Evolutionary conservation across 176 grass and related monocot species (phyloP).

Genomic region (Oryza glumipatula): DNA sequence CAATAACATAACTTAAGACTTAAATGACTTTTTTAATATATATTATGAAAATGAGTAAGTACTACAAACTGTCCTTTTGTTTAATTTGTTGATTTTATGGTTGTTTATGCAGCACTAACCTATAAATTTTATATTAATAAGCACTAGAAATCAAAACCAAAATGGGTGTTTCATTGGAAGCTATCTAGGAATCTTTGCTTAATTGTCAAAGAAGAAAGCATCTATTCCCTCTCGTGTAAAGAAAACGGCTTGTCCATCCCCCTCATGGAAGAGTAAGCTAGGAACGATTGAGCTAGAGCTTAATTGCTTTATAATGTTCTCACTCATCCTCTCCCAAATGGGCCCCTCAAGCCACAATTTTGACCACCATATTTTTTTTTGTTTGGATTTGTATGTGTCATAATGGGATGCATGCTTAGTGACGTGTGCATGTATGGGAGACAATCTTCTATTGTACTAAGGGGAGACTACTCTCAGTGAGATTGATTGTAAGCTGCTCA

Average conservation of each 20-base stretch:
- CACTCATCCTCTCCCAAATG: slow-evolving; percentile 43
- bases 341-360: slow-evolving; percentile 28
- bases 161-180: slow-evolving; percentile 34
- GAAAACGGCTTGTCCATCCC: slow-evolving; percentile 41
- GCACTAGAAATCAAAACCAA: not conserved
- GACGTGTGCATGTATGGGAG: slow-evolving; percentile 38
- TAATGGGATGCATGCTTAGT: slow-evolving; percentile 11
- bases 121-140: not conserved
- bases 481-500: not conserved
- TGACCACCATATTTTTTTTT: slow-evolving; percentile 37
- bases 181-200: slow-evolving; percentile 51
- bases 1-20: no score
- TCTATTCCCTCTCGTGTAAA: slow-evolving; percentile 69
- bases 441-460: slow-evolving; percentile 59
- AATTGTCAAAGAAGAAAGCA: slow-evolving; percentile 82
- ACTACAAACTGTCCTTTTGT: not conserved
- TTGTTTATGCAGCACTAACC: not conserved
- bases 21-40: not conserved
- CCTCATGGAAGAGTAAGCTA: slow-evolving; percentile 4
- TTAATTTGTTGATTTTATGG: not conserved
- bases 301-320: slow-evolving; percentile 54
- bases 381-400: slow-evolving; percentile 36
- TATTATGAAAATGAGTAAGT: not conserved
- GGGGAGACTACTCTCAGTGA: not conserved
- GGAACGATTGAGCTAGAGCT: slow-evolving; percentile 14